A percentile compares a stretch with the other conserved stretches of the same genome.
Conservation (phyloP, 257 asterid species). For the Solanum sejunctum region DNA sequence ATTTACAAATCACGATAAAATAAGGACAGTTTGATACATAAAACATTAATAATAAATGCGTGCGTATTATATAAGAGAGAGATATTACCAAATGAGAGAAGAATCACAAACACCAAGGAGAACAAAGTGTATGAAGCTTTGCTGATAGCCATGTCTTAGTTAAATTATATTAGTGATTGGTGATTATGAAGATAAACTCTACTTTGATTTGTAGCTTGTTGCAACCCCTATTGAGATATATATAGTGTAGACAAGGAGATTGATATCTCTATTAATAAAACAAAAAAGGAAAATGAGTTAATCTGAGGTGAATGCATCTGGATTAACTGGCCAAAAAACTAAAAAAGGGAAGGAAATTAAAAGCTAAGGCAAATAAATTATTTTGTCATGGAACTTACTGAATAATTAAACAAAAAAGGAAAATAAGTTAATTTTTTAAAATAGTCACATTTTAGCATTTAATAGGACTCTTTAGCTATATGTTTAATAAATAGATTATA, state of each 20-base stretch:
- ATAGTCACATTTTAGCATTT: too few species aligned
- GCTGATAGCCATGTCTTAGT: neutral
- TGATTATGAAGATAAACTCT: neutral
- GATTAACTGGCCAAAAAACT: too few species aligned
- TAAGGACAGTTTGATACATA: neutral
- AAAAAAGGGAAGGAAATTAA: too few species aligned
- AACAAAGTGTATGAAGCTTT: neutral
- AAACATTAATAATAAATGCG: fast-evolving
- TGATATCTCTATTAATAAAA: too few species aligned
- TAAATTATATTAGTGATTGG: neutral
- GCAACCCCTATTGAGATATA: neutral
- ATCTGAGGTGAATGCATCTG: too few species aligned
- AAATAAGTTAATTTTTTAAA: too few species aligned
- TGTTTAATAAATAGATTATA: too few species aligned
- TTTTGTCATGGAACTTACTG: too few species aligned
- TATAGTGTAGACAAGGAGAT: neutral
- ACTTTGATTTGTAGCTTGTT: neutral
- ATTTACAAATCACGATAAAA: neutral
- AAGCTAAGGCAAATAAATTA: too few species aligned
- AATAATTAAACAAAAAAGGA: too few species aligned
- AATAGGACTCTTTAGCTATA: too few species aligned
- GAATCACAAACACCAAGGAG: neutral
- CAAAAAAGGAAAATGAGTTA: too few species aligned
- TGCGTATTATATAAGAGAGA: neutral
- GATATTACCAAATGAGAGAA: neutral